A percentile compares a stretch with the other conserved stretches of the same genome.
Evolutionary conservation across 257 asterid species (phyloP).

Genomic region (Capsicum chinense): DNA sequence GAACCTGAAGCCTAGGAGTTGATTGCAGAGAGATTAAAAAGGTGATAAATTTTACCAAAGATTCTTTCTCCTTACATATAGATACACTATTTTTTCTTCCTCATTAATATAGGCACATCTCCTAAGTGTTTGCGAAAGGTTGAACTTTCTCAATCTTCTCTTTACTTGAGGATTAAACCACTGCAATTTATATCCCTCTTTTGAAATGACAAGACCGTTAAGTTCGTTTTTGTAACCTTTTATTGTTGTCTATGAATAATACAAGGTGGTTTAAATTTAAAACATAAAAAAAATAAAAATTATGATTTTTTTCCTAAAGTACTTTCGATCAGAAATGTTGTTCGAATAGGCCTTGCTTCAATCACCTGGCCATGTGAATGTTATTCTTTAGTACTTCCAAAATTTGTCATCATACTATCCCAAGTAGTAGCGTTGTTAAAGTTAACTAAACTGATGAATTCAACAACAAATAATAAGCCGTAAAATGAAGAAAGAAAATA

Average conservation of each 20-base stretch:
- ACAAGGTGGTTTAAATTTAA: not conserved
- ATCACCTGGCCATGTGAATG: not conserved
- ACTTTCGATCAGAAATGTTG: no score
- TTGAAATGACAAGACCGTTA: not conserved
- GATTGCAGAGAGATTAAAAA: no score
- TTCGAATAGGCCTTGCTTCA: no score
- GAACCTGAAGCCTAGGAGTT: no score
- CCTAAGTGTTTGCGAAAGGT: not conserved
- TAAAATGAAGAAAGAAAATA: not conserved
- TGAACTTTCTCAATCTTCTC: not conserved
- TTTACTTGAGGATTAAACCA: not conserved
- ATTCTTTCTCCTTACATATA: no score
- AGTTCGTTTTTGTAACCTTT: not conserved
- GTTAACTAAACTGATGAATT: not conserved
- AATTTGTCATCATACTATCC: not conserved
- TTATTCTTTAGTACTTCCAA: not conserved
- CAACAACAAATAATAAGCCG: not conserved
- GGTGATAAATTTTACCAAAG: no score
- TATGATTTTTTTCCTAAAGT: not conserved
- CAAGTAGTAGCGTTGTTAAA: not conserved
- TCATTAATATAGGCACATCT: no score
- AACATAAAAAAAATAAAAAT: not conserved
- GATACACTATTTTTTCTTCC: no score
- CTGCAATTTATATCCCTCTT: not conserved
- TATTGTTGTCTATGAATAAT: not conserved